These are phyloP conservation scores for Rhizopogon salebrosus DNA, from an alignment of 768 basidiomycete species.

Conservation along the genomic window DNA sequence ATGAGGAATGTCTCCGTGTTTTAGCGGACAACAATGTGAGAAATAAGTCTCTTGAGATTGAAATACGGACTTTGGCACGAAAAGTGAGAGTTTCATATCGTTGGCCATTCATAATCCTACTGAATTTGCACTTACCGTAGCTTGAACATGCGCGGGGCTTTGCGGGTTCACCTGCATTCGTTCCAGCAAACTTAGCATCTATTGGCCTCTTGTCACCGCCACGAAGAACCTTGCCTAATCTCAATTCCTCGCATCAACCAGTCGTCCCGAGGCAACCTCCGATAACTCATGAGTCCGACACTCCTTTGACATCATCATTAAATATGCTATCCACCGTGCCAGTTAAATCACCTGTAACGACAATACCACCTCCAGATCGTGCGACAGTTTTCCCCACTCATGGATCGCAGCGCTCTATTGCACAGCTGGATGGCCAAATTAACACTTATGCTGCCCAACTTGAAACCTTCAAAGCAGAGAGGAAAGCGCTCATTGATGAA, in stretches of 20 bases:
- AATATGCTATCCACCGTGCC: background rate
- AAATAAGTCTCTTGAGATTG: conserved; percentile 40
- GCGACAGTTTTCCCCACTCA: no score
- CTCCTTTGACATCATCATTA: background rate
- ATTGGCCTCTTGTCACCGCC: background rate
- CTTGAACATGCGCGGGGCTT: background rate
- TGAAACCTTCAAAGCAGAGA: conserved; percentile 34
- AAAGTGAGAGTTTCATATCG: conserved; percentile 24
- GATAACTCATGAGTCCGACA: background rate
- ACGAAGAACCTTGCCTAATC: no score
- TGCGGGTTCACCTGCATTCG: background rate
- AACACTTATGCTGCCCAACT: conserved; percentile 28
- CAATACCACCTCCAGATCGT: background rate
- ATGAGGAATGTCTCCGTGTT: conserved; percentile 37
- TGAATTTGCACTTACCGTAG: background rate
- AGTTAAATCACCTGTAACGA: background rate
- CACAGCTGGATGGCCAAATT: conserved; percentile 33
- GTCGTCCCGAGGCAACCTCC: background rate
- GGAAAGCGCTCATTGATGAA: conserved; percentile 23
- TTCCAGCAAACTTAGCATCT: background rate
- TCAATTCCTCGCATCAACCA: background rate
- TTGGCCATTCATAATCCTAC: background rate
- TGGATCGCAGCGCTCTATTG: conserved; percentile 12
- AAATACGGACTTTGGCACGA: conserved; percentile 34
- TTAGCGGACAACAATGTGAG: conserved; percentile 33